phyloP scores from a whole-genome alignment of 1,284 basidiomycete genomes.

The Moesziomyces aphidis region DNA sequence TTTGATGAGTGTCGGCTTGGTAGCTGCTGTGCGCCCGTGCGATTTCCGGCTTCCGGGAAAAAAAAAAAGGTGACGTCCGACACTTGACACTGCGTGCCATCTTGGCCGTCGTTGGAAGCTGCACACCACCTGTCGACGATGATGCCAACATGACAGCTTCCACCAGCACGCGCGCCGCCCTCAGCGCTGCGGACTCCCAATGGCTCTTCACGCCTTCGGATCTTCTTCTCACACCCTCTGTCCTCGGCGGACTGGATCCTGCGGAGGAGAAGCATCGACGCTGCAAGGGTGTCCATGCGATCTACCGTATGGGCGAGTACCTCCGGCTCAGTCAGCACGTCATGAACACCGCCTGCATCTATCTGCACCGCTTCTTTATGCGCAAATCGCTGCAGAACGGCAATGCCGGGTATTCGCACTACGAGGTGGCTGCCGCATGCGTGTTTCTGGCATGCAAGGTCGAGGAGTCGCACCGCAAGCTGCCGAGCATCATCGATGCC shows the following conservation, averaged over 20 bases:
- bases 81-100: neutral
- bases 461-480: slow-evolving; percentile 85
- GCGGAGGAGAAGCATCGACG: slow-evolving; percentile 54
- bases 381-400: slow-evolving; percentile 73
- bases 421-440: slow-evolving; percentile 85
- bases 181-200: slow-evolving; percentile 36
- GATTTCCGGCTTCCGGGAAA: neutral
- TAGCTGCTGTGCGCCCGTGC: no score
- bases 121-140: slow-evolving; percentile 6
- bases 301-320: slow-evolving; percentile 62
- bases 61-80: neutral
- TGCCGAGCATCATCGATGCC: slow-evolving; percentile 83
- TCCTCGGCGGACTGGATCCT: slow-evolving; percentile 35
- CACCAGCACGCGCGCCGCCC: slow-evolving; percentile 16
- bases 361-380: slow-evolving; percentile 96
- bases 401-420: slow-evolving; percentile 71
- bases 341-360: slow-evolving; percentile 76
- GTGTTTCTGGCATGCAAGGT: slow-evolving; percentile 92
- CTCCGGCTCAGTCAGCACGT: slow-evolving; percentile 61
- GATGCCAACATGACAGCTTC: slow-evolving; percentile 29
- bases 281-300: slow-evolving; percentile 55
- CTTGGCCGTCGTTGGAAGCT: neutral
- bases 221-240: slow-evolving; percentile 38
- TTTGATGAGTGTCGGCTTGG: no score
- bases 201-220: slow-evolving; percentile 60